Evolutionary conservation across 495 filamentous ascomycete species (phyloP).

Genomic region (Penicillium mononematosum): DNA sequence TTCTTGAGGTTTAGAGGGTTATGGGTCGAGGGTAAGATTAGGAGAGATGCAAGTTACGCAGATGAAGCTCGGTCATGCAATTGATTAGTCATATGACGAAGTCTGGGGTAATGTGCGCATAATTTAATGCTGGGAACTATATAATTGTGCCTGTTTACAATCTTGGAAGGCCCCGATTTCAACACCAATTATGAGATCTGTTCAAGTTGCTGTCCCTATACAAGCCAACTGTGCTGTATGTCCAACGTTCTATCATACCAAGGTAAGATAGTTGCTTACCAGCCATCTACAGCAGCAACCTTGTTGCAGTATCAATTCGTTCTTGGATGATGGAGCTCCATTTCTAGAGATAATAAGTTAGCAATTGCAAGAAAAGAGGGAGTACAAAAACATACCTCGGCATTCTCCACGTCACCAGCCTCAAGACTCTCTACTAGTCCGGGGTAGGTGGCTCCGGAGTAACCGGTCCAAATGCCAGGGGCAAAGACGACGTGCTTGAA

Average conservation of each 20-base stretch:
- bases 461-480: slow-evolving; percentile 84
- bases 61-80: slow-evolving; percentile 5
- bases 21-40: not conserved
- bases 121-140: not conserved
- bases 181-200: not conserved
- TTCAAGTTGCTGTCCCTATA: not conserved
- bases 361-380: not conserved
- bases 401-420: slow-evolving; percentile 47
- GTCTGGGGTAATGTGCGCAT: slow-evolving; percentile 12
- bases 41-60: not conserved
- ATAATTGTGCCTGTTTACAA: not conserved
- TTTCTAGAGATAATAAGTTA: slow-evolving; percentile 34
- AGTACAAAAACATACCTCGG: slow-evolving; percentile 33
- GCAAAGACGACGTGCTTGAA: slow-evolving; percentile 73
- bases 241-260: not conserved
- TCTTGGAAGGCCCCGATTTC: not conserved
- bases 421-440: slow-evolving; percentile 62
- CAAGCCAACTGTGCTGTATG: not conserved
- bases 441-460: slow-evolving; percentile 71
- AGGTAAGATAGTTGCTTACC: not conserved
- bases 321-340: slow-evolving; percentile 46
- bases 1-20: not conserved
- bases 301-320: slow-evolving; percentile 38
- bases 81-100: slow-evolving; percentile 13
- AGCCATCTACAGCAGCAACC: slow-evolving; percentile 31